Evolutionary conservation across 1,284 basidiomycete genomes (phyloP).

Genomic region (Wallemia ichthyophaga): DNA sequence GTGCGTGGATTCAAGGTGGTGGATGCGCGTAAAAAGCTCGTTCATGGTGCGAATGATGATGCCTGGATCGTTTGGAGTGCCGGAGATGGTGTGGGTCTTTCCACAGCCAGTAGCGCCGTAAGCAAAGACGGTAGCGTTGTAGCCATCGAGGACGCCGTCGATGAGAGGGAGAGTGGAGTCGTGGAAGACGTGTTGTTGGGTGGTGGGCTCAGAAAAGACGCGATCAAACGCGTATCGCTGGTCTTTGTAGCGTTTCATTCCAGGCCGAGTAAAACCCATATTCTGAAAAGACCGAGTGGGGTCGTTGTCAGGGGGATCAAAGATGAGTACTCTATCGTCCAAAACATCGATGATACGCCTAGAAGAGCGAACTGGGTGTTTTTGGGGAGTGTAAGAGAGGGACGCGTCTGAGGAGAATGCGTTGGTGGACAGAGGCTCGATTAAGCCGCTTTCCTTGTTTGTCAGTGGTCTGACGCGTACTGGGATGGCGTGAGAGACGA

Average conservation of each 20-base stretch:
- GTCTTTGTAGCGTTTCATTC: conserved; percentile 69
- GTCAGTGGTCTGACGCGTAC: conserved; percentile 1
- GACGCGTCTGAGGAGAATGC: not conserved
- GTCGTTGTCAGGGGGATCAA: conserved; percentile 72
- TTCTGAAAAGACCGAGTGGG: conserved; percentile 38
- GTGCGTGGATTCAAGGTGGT: conserved; percentile 48
- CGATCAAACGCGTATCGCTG: conserved; percentile 81
- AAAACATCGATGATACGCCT: conserved; percentile 15
- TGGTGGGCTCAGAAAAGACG: conserved; percentile 48
- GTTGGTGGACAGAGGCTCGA: not conserved
- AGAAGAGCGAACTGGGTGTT: not conserved
- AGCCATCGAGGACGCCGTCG: conserved; percentile 60
- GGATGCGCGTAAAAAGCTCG: conserved; percentile 66
- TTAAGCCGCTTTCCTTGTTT: not conserved
- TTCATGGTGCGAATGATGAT: conserved; percentile 91
- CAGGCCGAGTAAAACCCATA: conserved; percentile 46
- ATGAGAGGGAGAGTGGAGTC: conserved; percentile 55
- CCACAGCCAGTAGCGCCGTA: conserved; percentile 93
- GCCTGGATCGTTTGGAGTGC: conserved; percentile 52
- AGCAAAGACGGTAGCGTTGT: conserved; percentile 84
- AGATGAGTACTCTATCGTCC: conserved; percentile 34
- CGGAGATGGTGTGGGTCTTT: conserved; percentile 92
- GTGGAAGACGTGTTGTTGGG: conserved; percentile 59
- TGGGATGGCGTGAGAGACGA: not conserved
- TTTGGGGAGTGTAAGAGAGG: not conserved